These are phyloP conservation scores for Xerocomus amazonicus DNA, from an alignment of 1,284 basidiomycete species.

Conservation along the genomic window DNA sequence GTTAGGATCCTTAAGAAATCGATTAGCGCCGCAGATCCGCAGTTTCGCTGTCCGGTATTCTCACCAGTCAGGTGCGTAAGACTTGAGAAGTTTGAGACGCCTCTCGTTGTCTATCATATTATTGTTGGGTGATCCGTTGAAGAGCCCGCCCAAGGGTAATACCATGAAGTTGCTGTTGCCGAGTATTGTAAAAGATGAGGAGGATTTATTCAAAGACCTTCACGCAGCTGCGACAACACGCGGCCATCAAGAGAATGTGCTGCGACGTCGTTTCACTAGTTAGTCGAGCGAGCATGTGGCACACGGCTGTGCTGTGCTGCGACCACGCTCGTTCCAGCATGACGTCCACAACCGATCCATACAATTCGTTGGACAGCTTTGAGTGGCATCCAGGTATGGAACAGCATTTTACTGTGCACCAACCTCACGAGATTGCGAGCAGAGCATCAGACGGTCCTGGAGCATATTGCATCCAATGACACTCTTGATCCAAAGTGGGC, in stretches of 20 bases:
- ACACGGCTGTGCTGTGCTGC: neutral
- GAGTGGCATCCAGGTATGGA: conserved; percentile 47
- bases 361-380: conserved; percentile 29
- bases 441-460: conserved; percentile 65
- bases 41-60: conserved; percentile 14
- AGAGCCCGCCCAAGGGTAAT: conserved; percentile 13
- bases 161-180: conserved; percentile 9
- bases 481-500: conserved; percentile 58
- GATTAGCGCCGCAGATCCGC: neutral
- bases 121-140: conserved; percentile 3
- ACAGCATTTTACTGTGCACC: neutral
- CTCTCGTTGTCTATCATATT: conserved; percentile 31
- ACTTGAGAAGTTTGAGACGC: conserved; percentile 46
- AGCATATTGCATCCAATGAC: conserved; percentile 68
- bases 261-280: neutral
- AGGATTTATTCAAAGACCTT: no score
- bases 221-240: no score
- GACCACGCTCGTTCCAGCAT: conserved; percentile 9
- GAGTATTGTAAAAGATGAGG: no score
- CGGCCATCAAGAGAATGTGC: no score
- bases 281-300: no score
- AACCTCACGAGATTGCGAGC: conserved; percentile 14
- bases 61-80: conserved; percentile 74
- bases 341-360: conserved; percentile 17
- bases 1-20: conserved; percentile 56